Evolutionary conservation across 2,329 filamentous ascomycete genomes (phyloP).

Genomic region (Penicillium sp.): DNA sequence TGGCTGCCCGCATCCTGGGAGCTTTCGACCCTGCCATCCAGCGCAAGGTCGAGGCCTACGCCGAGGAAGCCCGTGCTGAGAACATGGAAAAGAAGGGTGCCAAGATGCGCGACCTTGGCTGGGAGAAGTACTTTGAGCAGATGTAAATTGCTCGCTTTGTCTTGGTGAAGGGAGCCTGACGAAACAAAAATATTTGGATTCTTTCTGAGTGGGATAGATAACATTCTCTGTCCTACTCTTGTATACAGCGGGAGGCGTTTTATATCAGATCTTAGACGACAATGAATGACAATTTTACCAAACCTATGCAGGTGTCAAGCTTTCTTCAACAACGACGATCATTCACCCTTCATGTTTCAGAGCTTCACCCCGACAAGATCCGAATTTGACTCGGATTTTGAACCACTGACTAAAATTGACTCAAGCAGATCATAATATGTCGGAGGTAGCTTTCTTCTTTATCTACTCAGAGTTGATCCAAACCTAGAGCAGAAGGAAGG

Average conservation of each 20-base stretch:
- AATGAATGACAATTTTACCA: conserved; percentile 28
- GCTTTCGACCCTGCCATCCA: conserved; percentile 51
- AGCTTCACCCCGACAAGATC: no score
- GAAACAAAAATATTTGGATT: conserved; percentile 9
- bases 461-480: no score
- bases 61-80: conserved; percentile 48
- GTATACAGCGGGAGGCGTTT: conserved; percentile 26
- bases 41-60: conserved; percentile 52
- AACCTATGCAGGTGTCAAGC: background rate
- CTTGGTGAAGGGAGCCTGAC: background rate
- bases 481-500: no score
- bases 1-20: conserved; percentile 73
- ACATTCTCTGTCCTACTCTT: conserved; percentile 3
- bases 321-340: background rate
- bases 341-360: background rate
- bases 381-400: no score
- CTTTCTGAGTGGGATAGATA: conserved; percentile 11
- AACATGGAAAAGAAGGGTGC: conserved; percentile 52
- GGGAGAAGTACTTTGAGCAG: conserved; percentile 53
- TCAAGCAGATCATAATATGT: no score
- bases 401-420: no score
- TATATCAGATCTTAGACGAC: conserved; percentile 31
- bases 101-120: conserved; percentile 51
- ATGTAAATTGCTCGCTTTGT: conserved; percentile 36
- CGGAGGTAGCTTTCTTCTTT: no score